A percentile compares a stretch with the other conserved stretches of the same genome.
These are phyloP conservation scores for Sungouiozyma intestinalis DNA, from an alignment of 805 yeast species.

Conservation along the genomic window DNA sequence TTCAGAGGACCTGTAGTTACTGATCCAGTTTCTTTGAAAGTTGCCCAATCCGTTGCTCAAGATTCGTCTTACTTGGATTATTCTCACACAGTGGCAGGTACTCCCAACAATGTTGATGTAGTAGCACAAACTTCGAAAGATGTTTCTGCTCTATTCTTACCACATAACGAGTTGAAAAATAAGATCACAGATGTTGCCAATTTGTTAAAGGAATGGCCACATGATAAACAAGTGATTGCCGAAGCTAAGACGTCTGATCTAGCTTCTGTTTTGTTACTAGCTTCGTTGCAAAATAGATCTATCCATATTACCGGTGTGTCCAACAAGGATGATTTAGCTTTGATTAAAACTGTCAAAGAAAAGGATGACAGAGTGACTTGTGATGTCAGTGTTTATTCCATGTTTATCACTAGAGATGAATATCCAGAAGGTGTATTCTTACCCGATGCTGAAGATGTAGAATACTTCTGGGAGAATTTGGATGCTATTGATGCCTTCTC, in stretches of 20 bases:
- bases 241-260: constrained; percentile 87
- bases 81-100: constrained; percentile 75
- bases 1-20: constrained; percentile 48
- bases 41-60: constrained; percentile 43
- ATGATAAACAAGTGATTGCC: constrained; percentile 71
- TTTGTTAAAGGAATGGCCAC: constrained; percentile 79
- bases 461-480: constrained; percentile 69
- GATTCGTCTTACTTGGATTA: constrained; percentile 69
- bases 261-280: constrained; percentile 84
- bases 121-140: constrained; percentile 50
- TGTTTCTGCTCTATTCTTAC: constrained; percentile 74
- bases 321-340: constrained; percentile 67
- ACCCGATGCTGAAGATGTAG: constrained; percentile 75
- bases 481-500: constrained; percentile 75
- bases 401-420: constrained; percentile 65
- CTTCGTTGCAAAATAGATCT: constrained; percentile 74
- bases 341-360: constrained; percentile 76
- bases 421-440: constrained; percentile 62
- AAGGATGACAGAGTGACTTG: constrained; percentile 78
- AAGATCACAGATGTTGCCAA: constrained; percentile 71
- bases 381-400: constrained; percentile 73
- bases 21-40: constrained; percentile 54
- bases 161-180: constrained; percentile 61
- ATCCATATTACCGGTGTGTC: constrained; percentile 86
- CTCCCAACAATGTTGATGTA: constrained; percentile 52